Conservation (phyloP, 352 stramenopile species). For the Globisporangium lucens region DNA sequence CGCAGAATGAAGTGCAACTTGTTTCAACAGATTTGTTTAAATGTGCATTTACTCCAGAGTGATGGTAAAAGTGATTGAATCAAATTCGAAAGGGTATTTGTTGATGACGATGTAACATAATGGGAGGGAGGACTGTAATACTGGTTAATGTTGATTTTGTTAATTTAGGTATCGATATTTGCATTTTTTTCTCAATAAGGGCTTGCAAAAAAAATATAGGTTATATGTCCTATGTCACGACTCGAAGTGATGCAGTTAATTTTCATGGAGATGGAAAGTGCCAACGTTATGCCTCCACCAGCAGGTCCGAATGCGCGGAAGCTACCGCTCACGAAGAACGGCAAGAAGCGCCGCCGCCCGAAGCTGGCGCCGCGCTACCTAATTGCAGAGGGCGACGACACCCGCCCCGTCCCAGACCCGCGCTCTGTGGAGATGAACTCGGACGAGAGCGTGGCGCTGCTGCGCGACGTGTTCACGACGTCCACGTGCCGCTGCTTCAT, state of each 20-base stretch:
- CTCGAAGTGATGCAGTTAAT: not conserved
- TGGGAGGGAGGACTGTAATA: too few relatives aligned
- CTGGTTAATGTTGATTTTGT: too few relatives aligned
- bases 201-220: too few relatives aligned
- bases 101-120: too few relatives aligned
- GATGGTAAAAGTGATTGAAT: too few relatives aligned
- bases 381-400: not conserved
- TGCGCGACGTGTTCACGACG: slow-evolving; percentile 55
- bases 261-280: not conserved
- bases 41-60: too few relatives aligned
- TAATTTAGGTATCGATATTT: too few relatives aligned
- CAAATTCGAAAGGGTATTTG: too few relatives aligned
- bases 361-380: slow-evolving; percentile 54
- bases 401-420: not conserved
- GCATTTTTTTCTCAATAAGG: too few relatives aligned
- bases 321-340: slow-evolving; percentile 19
- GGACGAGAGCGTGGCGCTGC: slow-evolving; percentile 31
- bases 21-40: too few relatives aligned
- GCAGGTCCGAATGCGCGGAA: not conserved
- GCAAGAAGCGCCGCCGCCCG: slow-evolving; percentile 23
- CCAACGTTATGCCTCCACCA: not conserved
- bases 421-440: slow-evolving; percentile 7
- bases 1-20: too few relatives aligned
- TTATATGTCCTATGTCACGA: not conserved
- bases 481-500: slow-evolving; percentile 78